A percentile compares a stretch with the other conserved stretches of the same genome.
phyloP scores from a whole-genome alignment of 2,329 filamentous ascomycete species.

The Colletotrichum chrysophilum region DNA sequence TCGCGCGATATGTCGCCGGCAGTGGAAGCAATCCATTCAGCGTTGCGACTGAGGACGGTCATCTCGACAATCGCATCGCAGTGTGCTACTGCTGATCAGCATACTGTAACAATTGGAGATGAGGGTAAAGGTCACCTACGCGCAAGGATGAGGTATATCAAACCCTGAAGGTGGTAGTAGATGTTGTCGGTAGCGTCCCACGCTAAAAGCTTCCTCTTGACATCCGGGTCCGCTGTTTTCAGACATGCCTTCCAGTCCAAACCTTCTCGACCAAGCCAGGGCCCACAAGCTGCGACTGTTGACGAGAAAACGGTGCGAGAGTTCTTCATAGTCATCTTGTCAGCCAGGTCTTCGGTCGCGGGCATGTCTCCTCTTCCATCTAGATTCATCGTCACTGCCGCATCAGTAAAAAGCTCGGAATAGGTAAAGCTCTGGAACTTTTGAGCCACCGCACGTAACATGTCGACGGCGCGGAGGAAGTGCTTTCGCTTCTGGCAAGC shows the following conservation, averaged over 20 bases:
- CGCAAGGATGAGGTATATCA: not conserved
- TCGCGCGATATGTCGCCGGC: not conserved
- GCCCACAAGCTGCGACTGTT: not conserved
- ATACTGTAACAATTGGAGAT: not conserved
- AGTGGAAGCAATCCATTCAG: not conserved
- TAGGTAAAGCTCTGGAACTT: conserved; percentile 10
- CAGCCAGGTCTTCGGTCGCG: not conserved
- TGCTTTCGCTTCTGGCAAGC: conserved; percentile 1
- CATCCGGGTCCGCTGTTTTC: not conserved
- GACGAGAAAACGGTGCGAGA: not conserved
- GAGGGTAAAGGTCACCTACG: not conserved
- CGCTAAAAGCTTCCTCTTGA: not conserved
- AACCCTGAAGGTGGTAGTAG: conserved; percentile 10
- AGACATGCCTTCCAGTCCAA: not conserved
- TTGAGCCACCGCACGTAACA: not conserved
- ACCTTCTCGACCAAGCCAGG: not conserved
- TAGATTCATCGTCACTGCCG: not conserved
- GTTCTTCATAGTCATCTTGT: not conserved
- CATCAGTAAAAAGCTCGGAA: not conserved
- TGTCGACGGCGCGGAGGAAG: conserved; percentile 13
- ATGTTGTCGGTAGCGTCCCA: conserved; percentile 14
- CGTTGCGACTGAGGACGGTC: conserved; percentile 16
- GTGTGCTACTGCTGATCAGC: not conserved
- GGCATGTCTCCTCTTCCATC: not conserved
- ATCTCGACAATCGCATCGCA: conserved; percentile 16